Evolutionary conservation across 169 alveolate species (phyloP).

Genomic region (Theileria parva): DNA sequence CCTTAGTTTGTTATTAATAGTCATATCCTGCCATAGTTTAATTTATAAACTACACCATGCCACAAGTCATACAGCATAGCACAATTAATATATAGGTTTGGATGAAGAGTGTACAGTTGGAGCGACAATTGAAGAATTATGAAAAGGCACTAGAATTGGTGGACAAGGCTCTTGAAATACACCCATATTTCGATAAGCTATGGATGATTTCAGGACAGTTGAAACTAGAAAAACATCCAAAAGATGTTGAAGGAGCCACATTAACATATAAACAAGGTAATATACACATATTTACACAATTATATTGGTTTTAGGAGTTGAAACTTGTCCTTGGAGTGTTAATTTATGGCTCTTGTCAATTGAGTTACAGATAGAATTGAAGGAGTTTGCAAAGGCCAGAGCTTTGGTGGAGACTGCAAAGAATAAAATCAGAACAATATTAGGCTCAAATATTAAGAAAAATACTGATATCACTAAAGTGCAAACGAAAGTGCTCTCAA

Average conservation of each 20-base stretch:
- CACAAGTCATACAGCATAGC: too few species aligned
- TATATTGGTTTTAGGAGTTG: constrained; percentile 49
- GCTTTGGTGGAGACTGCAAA: constrained; percentile 86
- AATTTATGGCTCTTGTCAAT: constrained; percentile 88
- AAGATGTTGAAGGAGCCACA: constrained; percentile 29
- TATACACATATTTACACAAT: background rate
- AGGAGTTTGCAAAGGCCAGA: constrained; percentile 86
- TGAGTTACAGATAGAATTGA: constrained; percentile 76
- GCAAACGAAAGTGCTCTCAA: constrained; percentile 45
- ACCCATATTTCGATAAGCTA: constrained; percentile 83
- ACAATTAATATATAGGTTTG: constrained; percentile 69
- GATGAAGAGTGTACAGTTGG: constrained; percentile 91
- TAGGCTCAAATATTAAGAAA: constrained; percentile 84
- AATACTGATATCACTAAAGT: constrained; percentile 65
- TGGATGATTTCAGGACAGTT: constrained; percentile 91
- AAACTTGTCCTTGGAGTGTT: constrained; percentile 73
- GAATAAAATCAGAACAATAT: constrained; percentile 71
- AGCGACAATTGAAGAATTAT: constrained; percentile 82
- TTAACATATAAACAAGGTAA: constrained; percentile 33
- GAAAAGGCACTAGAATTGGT: constrained; percentile 74
- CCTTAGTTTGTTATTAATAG: constrained; percentile 54
- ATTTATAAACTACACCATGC: too few species aligned
- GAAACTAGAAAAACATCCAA: constrained; percentile 67
- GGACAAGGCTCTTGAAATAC: constrained; percentile 80
- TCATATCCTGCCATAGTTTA: too few species aligned